Base-by-base conservation (phyloP, 2,329 filamentous ascomycete species). In the Pseudogymnoascus sp. region DNA sequence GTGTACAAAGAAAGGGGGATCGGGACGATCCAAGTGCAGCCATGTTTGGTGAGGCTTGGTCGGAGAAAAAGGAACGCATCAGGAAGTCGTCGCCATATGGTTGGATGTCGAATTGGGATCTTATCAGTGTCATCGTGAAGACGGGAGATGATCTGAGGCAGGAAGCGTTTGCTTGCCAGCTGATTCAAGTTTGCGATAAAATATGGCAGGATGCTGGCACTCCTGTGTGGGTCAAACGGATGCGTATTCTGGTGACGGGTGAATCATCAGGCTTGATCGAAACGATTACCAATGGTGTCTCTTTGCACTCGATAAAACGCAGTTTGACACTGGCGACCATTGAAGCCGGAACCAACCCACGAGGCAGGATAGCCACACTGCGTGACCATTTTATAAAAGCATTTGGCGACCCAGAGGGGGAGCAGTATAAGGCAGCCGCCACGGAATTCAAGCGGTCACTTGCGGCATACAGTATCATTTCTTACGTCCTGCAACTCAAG, bases 81-180 rank as follows among this genome's bases (percentile, higher is more conserved):
- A 83, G 90, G 65, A 88, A 89, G 69, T 89, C 89, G 1, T 93
- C 90, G 0, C 90, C 90, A 0, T 94, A 92, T 71, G 90, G 90
- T 8, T 91, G 89, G 85, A 91, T 92, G 86, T 90, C 90, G 77
- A 93, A 92, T 71, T 94, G 90, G 90, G 90, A 94, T 70, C 80
- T 94, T 23, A 81, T 94, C 66, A 92, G 89, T 71, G 90, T 94
- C 65, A 94, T 94, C 71, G 88, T 94, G 69, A 94, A 94, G 78
- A 94, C 90, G 10, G 90, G 90, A 2, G 88, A 88, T 2, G 90
- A 94, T 75, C 77, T 94, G 65, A 82, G 90, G 60, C 90, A 94
- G 76, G 90, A 94, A 75, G 90, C 90, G 0, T 94, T 94, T 74
- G 90, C 90, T 5, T 93, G 90, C 73, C 90, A 94, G 75, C 82